Percentiles rank a stretch among this genome's conserved stretches.
These are phyloP conservation scores for Macroventuria anomochaeta DNA, from an alignment of 2,329 filamentous ascomycete species.

Conservation along the genomic window DNA sequence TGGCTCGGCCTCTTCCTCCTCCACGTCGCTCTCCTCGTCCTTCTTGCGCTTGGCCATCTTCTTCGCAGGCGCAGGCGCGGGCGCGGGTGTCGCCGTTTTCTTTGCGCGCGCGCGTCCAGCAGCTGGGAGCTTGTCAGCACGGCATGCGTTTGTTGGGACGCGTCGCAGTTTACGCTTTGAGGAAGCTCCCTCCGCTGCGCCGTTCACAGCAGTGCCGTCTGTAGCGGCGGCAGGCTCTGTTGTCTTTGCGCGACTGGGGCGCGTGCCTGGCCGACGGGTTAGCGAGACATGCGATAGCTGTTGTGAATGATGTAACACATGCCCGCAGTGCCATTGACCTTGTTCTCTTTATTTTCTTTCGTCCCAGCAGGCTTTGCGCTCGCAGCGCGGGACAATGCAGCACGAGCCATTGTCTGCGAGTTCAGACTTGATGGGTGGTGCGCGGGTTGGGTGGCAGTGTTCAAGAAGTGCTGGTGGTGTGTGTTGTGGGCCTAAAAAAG, in stretches of 20 bases:
- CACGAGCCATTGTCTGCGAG: conserved; percentile 38
- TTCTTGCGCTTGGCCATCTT: conserved; percentile 42
- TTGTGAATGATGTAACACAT: conserved; percentile 25
- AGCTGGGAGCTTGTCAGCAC: conserved; percentile 22
- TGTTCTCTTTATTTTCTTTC: conserved; percentile 30
- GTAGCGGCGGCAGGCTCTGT: conserved; percentile 23
- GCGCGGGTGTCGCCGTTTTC: conserved; percentile 29
- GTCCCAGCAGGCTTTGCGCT: conserved; percentile 35
- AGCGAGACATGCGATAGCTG: conserved; percentile 22
- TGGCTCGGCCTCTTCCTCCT: conserved; percentile 26
- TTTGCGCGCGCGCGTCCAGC: conserved; percentile 28
- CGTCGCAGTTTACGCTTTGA: conserved; percentile 17
- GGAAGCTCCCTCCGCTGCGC: conserved; percentile 11
- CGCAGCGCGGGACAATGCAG: conserved; percentile 36
- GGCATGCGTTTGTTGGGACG: conserved; percentile 12
- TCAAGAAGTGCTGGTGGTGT: conserved; percentile 27
- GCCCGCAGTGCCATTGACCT: conserved; percentile 40
- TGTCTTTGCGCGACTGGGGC: conserved; percentile 38
- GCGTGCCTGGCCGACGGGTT: conserved; percentile 23
- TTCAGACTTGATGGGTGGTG: conserved; percentile 23
- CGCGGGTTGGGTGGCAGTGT: conserved; percentile 20
- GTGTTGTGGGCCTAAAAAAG: conserved; percentile 39
- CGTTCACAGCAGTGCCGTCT: conserved; percentile 18
- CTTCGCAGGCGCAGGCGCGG: conserved; percentile 23
- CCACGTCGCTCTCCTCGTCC: conserved; percentile 33